Percentiles rank a stretch among this genome's conserved stretches.
phyloP scores from a whole-genome alignment of 2,329 filamentous ascomycete genomes.

The Colletotrichum chlorophyti region DNA sequence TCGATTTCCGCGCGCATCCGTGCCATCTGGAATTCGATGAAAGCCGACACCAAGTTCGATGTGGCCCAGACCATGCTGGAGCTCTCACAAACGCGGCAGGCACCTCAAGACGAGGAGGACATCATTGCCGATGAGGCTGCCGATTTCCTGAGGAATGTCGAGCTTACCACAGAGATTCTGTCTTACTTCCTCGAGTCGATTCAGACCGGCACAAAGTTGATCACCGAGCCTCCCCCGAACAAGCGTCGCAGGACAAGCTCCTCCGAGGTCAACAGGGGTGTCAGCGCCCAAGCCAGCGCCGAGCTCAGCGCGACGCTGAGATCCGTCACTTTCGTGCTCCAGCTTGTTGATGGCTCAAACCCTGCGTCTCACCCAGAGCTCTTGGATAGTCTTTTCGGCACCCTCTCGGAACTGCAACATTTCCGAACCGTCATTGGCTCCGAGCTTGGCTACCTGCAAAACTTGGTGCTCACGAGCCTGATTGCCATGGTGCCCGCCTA shows the following conservation, averaged over 20 bases:
- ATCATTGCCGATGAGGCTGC: conserved; percentile 65
- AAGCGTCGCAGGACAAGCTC: conserved; percentile 84
- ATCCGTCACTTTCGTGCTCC: conserved; percentile 85
- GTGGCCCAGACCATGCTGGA: conserved; percentile 70
- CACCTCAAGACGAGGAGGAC: conserved; percentile 38
- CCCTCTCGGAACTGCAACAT: conserved; percentile 86
- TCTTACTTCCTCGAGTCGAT: conserved; percentile 76
- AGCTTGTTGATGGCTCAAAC: conserved; percentile 83
- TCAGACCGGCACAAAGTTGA: conserved; percentile 75
- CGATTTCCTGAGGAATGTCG: conserved; percentile 75
- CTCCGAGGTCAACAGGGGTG: conserved; percentile 67
- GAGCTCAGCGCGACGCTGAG: conserved; percentile 73
- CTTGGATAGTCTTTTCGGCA: conserved; percentile 79
- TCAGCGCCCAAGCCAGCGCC: conserved; percentile 66
- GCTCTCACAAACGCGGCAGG: conserved; percentile 62
- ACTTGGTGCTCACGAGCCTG: conserved; percentile 81
- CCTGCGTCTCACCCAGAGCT: conserved; percentile 79
- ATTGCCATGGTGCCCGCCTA: conserved; percentile 83
- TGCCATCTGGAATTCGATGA: conserved; percentile 76
- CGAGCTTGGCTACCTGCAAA: conserved; percentile 89
- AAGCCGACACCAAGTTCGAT: conserved; percentile 64
- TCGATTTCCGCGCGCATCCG: conserved; percentile 74
- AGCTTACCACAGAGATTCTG: conserved; percentile 77
- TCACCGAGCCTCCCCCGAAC: conserved; percentile 73
- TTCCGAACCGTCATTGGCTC: conserved; percentile 82